Percentiles rank a stretch among this genome's conserved stretches.
Conservation (phyloP, 352 stramenopile species). For the Globisporangium ultimum region DNA sequence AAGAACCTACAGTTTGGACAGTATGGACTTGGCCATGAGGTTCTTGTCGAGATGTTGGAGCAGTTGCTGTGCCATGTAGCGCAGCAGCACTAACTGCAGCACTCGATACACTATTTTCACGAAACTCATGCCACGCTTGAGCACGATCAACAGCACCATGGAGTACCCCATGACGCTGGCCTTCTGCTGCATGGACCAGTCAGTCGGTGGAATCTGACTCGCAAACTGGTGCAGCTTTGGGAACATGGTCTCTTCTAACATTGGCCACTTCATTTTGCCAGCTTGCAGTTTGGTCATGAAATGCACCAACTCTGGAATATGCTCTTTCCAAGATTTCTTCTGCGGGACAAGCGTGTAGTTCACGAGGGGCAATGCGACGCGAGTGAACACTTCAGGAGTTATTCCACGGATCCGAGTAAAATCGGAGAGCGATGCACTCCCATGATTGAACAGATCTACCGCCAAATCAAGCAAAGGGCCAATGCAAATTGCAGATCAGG, state of each 20-base stretch:
- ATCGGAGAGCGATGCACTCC: slow-evolving; percentile 68
- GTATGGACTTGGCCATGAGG: slow-evolving; percentile 12
- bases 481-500: too few species aligned
- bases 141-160: slow-evolving; percentile 46
- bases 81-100: slow-evolving; percentile 55
- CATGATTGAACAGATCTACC: slow-evolving; percentile 66
- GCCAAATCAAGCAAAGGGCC: neutral
- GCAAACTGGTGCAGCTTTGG: slow-evolving; percentile 40
- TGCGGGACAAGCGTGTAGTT: slow-evolving; percentile 56
- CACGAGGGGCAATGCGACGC: slow-evolving; percentile 56
- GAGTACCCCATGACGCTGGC: slow-evolving; percentile 43
- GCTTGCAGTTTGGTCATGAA: slow-evolving; percentile 47
- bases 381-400: slow-evolving; percentile 34
- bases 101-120: slow-evolving; percentile 41
- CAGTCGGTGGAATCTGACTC: slow-evolving; percentile 24
- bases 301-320: slow-evolving; percentile 47
- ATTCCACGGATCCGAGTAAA: slow-evolving; percentile 57
- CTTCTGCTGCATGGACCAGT: slow-evolving; percentile 44
- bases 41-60: slow-evolving; percentile 38
- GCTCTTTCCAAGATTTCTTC: slow-evolving; percentile 40
- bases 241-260: slow-evolving; percentile 46
- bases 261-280: slow-evolving; percentile 52
- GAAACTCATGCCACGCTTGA: slow-evolving; percentile 52
- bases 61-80: slow-evolving; percentile 52
- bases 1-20: slow-evolving; percentile 11